Evolutionary conservation across 2,329 filamentous ascomycete genomes (phyloP).

Genomic region (Sporothrix humicola): DNA sequence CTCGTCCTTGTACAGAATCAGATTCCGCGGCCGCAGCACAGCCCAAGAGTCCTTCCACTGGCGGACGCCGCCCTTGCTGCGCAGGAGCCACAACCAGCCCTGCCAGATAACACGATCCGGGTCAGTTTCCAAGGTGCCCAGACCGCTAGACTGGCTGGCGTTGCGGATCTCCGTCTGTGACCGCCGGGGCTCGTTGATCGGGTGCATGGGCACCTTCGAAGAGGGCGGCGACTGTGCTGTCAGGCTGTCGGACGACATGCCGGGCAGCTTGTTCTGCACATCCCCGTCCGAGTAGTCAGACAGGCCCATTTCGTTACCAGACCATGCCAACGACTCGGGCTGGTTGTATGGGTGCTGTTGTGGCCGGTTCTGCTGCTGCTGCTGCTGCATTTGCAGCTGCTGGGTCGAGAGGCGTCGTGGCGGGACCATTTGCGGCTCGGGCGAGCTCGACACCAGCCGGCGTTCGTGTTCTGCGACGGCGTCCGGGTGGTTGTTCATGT

Average conservation of each 20-base stretch:
- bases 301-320: constrained; percentile 72
- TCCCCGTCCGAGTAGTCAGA: constrained; percentile 85
- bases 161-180: constrained; percentile 48
- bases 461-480: constrained; percentile 49
- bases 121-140: constrained; percentile 59
- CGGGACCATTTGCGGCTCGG: constrained; percentile 58
- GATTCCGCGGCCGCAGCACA: constrained; percentile 81
- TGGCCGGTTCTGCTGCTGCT: constrained; percentile 45
- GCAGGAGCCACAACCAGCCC: constrained; percentile 84
- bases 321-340: constrained; percentile 67
- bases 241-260: constrained; percentile 59
- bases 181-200: constrained; percentile 21
- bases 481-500: constrained; percentile 34
- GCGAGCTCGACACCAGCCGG: constrained; percentile 62
- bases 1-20: constrained; percentile 93
- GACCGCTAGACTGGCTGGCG: constrained; percentile 66
- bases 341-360: constrained; percentile 43
- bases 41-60: constrained; percentile 97
- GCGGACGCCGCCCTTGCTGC: constrained; percentile 79
- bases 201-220: background rate
- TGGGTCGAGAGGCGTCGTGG: constrained; percentile 58
- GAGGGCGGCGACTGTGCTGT: constrained; percentile 48
- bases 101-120: constrained; percentile 93
- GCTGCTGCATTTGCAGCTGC: background rate
- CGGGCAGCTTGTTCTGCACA: constrained; percentile 50